A percentile compares a stretch with the other conserved stretches of the same genome.
These are phyloP conservation scores for Xerocomus spinulosus DNA, from an alignment of 768 basidiomycete genomes.

Conservation along the genomic window DNA sequence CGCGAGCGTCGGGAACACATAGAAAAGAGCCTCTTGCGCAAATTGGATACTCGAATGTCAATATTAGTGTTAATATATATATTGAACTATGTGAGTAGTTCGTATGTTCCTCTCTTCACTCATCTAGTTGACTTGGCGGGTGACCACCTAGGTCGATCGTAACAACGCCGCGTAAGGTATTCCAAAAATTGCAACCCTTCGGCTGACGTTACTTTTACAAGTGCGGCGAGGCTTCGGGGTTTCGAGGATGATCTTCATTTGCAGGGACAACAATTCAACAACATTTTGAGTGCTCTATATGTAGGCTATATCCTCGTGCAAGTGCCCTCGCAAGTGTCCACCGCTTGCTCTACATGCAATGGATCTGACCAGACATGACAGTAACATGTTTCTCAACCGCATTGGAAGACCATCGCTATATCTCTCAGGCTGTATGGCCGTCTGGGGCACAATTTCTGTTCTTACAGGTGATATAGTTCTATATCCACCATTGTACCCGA, in stretches of 20 bases:
- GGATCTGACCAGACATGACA: constrained; percentile 22
- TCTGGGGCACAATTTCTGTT: constrained; percentile 64
- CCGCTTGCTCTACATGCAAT: background rate
- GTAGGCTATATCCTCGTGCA: constrained; percentile 78
- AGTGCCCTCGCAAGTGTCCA: constrained; percentile 57
- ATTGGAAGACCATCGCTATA: constrained; percentile 68
- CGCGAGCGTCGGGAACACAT: constrained; percentile 29
- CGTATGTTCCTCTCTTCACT: background rate
- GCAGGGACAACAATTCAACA: constrained; percentile 58
- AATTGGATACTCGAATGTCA: constrained; percentile 33
- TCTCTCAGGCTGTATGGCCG: constrained; percentile 59
- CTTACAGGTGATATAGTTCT: constrained; percentile 41
- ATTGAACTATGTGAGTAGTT: constrained; percentile 31
- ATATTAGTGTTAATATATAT: constrained; percentile 35
- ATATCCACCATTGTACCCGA: background rate
- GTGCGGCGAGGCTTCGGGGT: constrained; percentile 68
- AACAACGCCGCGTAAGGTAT: constrained; percentile 59
- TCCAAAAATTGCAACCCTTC: background rate
- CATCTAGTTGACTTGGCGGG: background rate
- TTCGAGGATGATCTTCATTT: constrained; percentile 66
- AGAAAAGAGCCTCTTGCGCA: constrained; percentile 40
- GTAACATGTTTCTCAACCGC: constrained; percentile 67
- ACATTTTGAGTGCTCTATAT: constrained; percentile 63
- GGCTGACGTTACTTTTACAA: constrained; percentile 21
- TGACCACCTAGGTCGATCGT: constrained; percentile 51